phyloP scores from a whole-genome alignment of 2,329 filamentous ascomycete genomes.

The Byssothecium circinans region DNA sequence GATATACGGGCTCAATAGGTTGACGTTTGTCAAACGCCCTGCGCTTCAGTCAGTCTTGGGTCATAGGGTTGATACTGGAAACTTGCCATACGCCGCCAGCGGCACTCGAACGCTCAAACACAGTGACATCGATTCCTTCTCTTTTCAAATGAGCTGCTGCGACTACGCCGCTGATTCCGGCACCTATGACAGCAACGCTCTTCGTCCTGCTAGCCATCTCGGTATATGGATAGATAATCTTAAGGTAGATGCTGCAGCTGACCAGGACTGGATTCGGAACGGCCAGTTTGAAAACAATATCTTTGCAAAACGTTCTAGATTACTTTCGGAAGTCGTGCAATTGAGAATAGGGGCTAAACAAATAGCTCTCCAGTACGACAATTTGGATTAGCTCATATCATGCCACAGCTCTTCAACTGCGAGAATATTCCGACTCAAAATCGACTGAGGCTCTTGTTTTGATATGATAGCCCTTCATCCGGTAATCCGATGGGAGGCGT shows the following conservation, averaged over 20 bases:
- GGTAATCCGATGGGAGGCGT: neutral
- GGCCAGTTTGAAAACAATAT: too few species aligned
- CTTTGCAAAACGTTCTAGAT: too few species aligned
- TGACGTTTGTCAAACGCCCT: slow-evolving; percentile 55
- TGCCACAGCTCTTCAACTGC: too few species aligned
- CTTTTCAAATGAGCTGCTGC: slow-evolving; percentile 40
- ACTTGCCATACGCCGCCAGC: slow-evolving; percentile 61
- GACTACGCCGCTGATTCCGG: slow-evolving; percentile 41
- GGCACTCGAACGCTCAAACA: slow-evolving; percentile 57
- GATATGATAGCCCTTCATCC: neutral
- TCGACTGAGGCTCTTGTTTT: too few species aligned
- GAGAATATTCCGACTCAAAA: too few species aligned
- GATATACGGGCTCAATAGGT: slow-evolving; percentile 53
- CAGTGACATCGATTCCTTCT: slow-evolving; percentile 50
- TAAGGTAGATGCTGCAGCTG: too few species aligned
- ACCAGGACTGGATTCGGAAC: too few species aligned
- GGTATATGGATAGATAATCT: too few species aligned
- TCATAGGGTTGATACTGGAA: neutral
- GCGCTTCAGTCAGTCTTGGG: neutral
- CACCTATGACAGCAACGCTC: slow-evolving; percentile 40
- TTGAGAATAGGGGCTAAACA: too few species aligned
- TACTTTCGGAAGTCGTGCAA: too few species aligned
- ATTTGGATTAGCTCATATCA: too few species aligned
- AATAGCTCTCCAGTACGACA: too few species aligned
- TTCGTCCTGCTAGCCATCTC: slow-evolving; percentile 10